A percentile compares a stretch with the other conserved stretches of the same genome.
These are phyloP conservation scores for Cryptosporidium viatorum DNA, from an alignment of 169 alveolate species.

Conservation along the genomic window DNA sequence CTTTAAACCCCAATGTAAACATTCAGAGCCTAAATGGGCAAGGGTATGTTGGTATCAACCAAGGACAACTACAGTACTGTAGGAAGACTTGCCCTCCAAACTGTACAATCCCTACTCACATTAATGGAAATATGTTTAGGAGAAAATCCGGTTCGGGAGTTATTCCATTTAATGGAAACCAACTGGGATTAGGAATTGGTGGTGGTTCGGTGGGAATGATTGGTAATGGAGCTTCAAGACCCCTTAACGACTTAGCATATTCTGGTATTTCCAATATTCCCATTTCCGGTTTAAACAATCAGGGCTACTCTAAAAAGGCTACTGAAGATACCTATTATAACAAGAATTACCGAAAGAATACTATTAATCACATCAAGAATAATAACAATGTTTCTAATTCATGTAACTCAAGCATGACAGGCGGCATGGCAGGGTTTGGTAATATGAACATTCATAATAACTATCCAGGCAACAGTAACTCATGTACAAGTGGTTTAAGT, in stretches of 20 bases:
- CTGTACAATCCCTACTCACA: slow-evolving; percentile 2
- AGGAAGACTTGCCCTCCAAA: slow-evolving; percentile 29
- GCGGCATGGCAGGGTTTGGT: slow-evolving; percentile 32
- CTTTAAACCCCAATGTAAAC: not conserved
- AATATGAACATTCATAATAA: not conserved
- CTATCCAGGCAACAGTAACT: not conserved
- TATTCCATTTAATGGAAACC: slow-evolving; percentile 10
- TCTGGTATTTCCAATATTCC: not conserved
- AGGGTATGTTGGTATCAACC: slow-evolving; percentile 7
- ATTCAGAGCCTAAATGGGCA: not conserved
- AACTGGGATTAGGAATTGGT: not conserved
- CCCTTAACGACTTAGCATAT: not conserved
- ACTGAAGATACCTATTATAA: not conserved
- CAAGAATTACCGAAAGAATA: not conserved
- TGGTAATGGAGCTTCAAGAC: not conserved
- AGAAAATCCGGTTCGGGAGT: slow-evolving; percentile 9
- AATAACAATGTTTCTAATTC: not conserved
- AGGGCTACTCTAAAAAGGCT: not conserved
- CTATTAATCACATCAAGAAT: not conserved
- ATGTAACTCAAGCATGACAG: slow-evolving; percentile 16
- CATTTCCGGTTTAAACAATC: not conserved
- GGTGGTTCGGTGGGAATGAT: not conserved
- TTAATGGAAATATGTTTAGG: slow-evolving; percentile 14
- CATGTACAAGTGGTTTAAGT: not conserved
- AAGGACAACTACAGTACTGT: slow-evolving; percentile 17